Evolutionary conservation across 2,329 filamentous ascomycete species (phyloP).

Genomic region (Cryoendolithus antarcticus): DNA sequence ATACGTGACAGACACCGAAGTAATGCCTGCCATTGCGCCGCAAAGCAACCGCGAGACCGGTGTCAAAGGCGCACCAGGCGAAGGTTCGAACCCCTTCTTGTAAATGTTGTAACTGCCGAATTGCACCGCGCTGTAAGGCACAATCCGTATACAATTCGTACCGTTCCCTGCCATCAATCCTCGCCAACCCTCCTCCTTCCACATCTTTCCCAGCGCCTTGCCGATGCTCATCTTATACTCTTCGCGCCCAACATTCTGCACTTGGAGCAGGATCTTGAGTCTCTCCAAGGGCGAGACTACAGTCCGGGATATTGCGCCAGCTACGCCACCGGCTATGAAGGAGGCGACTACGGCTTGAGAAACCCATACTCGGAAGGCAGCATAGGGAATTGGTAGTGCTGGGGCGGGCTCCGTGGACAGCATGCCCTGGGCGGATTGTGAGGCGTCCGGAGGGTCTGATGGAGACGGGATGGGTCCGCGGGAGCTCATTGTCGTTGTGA

Average conservation of each 20-base stretch:
- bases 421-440: not conserved
- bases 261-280: slow-evolving; percentile 93
- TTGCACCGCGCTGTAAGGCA: slow-evolving; percentile 95
- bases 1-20: slow-evolving; percentile 89
- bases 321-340: slow-evolving; percentile 86
- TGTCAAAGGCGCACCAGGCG: slow-evolving; percentile 60
- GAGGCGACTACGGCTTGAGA: slow-evolving; percentile 80
- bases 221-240: slow-evolving; percentile 89
- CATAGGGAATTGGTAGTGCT: slow-evolving; percentile 5
- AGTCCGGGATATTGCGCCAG: slow-evolving; percentile 92
- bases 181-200: slow-evolving; percentile 89
- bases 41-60: slow-evolving; percentile 71
- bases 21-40: slow-evolving; percentile 84
- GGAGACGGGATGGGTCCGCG: not conserved
- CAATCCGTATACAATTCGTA: slow-evolving; percentile 95
- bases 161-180: slow-evolving; percentile 98
- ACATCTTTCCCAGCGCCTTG: slow-evolving; percentile 88
- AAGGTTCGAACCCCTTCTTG: slow-evolving; percentile 71
- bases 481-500: not conserved
- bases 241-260: slow-evolving; percentile 79
- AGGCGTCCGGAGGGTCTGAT: not conserved
- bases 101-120: slow-evolving; percentile 98
- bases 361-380: slow-evolving; percentile 29
- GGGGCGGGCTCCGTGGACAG: not conserved
- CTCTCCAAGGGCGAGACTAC: slow-evolving; percentile 93